Base-by-base conservation (phyloP, 257 asterid species). In the Penstemon davidsonii region DNA sequence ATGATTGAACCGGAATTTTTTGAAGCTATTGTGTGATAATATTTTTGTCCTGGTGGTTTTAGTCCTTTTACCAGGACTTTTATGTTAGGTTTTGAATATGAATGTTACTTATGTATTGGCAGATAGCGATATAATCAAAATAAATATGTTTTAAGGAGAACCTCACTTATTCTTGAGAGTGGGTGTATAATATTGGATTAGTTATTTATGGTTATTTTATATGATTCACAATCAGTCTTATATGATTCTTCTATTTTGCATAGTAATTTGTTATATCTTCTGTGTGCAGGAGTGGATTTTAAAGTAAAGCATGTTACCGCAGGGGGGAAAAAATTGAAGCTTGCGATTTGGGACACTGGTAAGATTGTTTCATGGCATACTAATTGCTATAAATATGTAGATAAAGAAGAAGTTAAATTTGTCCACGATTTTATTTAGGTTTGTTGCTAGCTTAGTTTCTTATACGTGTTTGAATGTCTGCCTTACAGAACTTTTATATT, bases 301-400 rank as follows among this genome's bases (percentile, higher is more conserved):
- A 94, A 94, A 86, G 96, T 94, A 67, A 91, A 94, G 79, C 90
- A 88, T 73, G 96, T 91, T 56, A 88, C 91, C 40, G 66, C 82
- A 54, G 97, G 96, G 45, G 99, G 96, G 65, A 94, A 94, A 80
- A 94, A 78, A 62, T 63, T 94, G 95, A 94, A 94, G 87, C 99
- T 94, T 81, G 99, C 99, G 38, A 94, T 94, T 36, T 94, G 99
- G 99, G 99, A 94, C 83, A 94, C 99, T 53, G 99, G 99, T 91
- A 87, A 74, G 79, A 65, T 54, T 62, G 60, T 37, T 62, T 42
- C 53, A 7, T 7, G 33, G 33, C 33, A 25, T 25, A 1, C 44
- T 37, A 41, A 25, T 25, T 25, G 33, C 33, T 60, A 43, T 40
- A 44, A 18, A 62, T 39, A 43, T n/a, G 39, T 36, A 42, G 19